Evolutionary conservation across 768 basidiomycete genomes (phyloP), one percentile per base, ranked within the genome.

Genomic region (Pleurotus platypus): DNA sequence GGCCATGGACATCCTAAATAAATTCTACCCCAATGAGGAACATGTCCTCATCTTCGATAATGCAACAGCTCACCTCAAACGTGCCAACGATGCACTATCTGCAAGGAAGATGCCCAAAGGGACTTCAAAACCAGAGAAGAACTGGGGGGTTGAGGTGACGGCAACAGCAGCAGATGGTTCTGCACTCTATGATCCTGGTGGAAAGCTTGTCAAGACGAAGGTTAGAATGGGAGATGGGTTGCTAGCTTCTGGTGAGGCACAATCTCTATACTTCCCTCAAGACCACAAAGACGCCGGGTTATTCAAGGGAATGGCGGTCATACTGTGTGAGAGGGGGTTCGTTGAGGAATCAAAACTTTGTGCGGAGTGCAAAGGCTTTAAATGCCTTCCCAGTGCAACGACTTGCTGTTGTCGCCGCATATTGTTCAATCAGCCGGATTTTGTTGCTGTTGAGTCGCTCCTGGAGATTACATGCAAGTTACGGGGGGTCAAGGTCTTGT

Each of bases 381-480:
- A 46, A 22, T 65, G 64, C 40, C 35, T 42, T 3, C n/a, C 15
- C 3, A 58, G 49, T 4, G 45, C 38, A 2, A 57, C 47, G 1
- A 45, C 57, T 12, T 75, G 72, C 59, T 73, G 70, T 57, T 66
- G 61, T 40, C 61, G 63, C 1, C 56, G 65, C 5, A 46, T 70
- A 15, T 63, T 75, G 0, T 71, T 59, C 57, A 66, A 61, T 22
- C 63, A 75, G 53, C 70, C 69, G 0, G 69, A 77, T 54, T 75
- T 76, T 60, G 61, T 58, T 8, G 57, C 61, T 43, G 58, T 48
- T 13, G 30, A 58, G 24, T 62, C 61, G 27, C n/a, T 58, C 11
- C 30, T 67, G 1, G 49, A 63, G 24, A 57, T 27, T 3, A 27
- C 27, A 6, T 55, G 45, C 27, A 27, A 58, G 22, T 56, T 16